Evolutionary conservation across 2,329 filamentous ascomycete genomes (phyloP).

Genomic region (Microthyrium microscopicum): DNA sequence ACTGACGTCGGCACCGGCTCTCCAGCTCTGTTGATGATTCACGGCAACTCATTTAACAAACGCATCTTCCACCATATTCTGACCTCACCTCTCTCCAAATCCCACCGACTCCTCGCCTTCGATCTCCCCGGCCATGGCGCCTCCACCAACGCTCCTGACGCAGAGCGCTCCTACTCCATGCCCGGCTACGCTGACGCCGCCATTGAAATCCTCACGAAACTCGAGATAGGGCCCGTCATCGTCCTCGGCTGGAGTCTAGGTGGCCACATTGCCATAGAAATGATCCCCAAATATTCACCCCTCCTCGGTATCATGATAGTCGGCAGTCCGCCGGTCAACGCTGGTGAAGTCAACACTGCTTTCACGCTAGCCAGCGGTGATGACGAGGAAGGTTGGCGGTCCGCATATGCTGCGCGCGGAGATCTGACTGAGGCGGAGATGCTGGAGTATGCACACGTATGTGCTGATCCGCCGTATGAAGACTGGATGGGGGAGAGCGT

Average conservation of each 20-base stretch:
- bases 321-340: constrained; percentile 14
- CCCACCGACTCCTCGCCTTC: constrained; percentile 15
- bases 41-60: constrained; percentile 14
- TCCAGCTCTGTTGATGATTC: constrained; percentile 15
- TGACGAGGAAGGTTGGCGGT: constrained; percentile 10
- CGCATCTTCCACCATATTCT: constrained; percentile 16
- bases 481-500: constrained; percentile 16
- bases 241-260: constrained; percentile 19
- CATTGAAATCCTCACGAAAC: constrained; percentile 14
- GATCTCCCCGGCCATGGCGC: constrained; percentile 21
- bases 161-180: constrained; percentile 14
- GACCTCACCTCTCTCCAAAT: constrained; percentile 9
- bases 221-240: constrained; percentile 12
- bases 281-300: constrained; percentile 12
- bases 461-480: constrained; percentile 12
- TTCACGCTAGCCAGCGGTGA: constrained; percentile 10
- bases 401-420: constrained; percentile 11
- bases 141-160: constrained; percentile 14
- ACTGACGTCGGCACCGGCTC: constrained; percentile 11
- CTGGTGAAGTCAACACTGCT: constrained; percentile 1
- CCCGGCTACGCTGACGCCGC: constrained; percentile 18
- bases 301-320: constrained; percentile 15
- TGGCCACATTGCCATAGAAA: constrained; percentile 18
- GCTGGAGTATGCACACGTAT: constrained; percentile 10
- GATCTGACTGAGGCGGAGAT: constrained; percentile 11